phyloP scores from a whole-genome alignment of 2,329 filamentous ascomycete species.

The Trichoderma sp. region DNA sequence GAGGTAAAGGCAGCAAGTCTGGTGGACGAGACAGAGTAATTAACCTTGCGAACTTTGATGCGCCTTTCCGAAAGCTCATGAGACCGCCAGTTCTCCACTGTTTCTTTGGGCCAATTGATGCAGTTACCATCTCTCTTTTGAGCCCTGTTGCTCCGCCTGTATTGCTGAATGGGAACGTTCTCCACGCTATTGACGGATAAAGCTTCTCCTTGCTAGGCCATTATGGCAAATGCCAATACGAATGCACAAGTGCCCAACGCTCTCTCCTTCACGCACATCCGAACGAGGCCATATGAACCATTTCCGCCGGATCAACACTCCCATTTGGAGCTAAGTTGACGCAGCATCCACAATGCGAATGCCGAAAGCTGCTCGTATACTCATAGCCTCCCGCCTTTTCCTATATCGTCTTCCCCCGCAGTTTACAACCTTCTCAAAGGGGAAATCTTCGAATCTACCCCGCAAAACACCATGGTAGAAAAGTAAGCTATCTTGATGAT shows the following conservation, averaged over 20 bases:
- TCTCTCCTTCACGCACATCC: neutral
- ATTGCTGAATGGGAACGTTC: neutral
- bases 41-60: neutral
- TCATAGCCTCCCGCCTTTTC: neutral
- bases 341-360: neutral
- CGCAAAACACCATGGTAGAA: neutral
- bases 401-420: constrained; percentile 3
- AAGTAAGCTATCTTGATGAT: neutral
- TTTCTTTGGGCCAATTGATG: neutral
- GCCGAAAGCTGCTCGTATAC: neutral
- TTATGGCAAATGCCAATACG: neutral
- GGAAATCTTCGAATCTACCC: neutral
- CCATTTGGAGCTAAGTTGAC: neutral
- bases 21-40: neutral
- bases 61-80: neutral
- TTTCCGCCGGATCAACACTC: neutral
- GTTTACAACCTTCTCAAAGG: constrained; percentile 12
- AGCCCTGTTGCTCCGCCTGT: neutral
- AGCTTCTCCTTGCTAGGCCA: neutral
- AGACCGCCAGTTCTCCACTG: neutral
- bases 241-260: neutral
- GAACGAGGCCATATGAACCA: neutral
- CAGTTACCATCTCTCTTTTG: neutral
- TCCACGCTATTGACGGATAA: neutral
- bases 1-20: neutral